Percentiles rank a stretch among this genome's conserved stretches.
phyloP scores from a whole-genome alignment of 768 basidiomycete species.

The Psilocybe sp. region DNA sequence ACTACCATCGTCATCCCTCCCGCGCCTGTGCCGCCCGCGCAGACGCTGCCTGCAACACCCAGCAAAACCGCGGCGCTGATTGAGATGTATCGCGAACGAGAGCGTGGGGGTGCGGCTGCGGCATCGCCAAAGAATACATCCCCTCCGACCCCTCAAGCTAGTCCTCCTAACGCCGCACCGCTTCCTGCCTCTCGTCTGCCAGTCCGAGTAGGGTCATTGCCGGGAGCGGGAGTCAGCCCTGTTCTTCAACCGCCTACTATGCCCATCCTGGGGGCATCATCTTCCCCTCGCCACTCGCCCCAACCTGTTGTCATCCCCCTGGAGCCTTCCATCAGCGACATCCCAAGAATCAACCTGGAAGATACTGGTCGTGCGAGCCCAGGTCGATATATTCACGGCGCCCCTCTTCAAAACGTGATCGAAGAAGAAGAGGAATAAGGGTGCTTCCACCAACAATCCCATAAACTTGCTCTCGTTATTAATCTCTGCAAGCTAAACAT shows the following conservation, averaged over 20 bases:
- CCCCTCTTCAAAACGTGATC: slow-evolving; percentile 81
- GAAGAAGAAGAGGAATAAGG: slow-evolving; percentile 79
- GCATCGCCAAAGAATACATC: too few relatives aligned
- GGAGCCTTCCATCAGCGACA: slow-evolving; percentile 28
- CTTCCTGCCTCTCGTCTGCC: slow-evolving; percentile 39
- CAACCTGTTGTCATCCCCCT: slow-evolving; percentile 15
- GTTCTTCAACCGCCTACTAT: slow-evolving; percentile 22
- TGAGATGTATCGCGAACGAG: slow-evolving; percentile 81
- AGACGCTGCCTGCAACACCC: slow-evolving; percentile 20
- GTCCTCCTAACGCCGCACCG: slow-evolving; percentile 27
- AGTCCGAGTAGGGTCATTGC: slow-evolving; percentile 28
- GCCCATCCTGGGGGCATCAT: slow-evolving; percentile 22
- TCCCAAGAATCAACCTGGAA: slow-evolving; percentile 31
- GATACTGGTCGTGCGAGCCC: slow-evolving; percentile 63
- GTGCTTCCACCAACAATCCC: too few relatives aligned
- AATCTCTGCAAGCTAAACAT: too few relatives aligned
- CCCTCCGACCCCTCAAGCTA: slow-evolving; percentile 12
- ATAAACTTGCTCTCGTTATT: too few relatives aligned
- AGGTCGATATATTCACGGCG: slow-evolving; percentile 76
- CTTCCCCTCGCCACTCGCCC: slow-evolving; percentile 17
- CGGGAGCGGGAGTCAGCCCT: slow-evolving; percentile 10
- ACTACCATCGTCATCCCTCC: slow-evolving; percentile 5
- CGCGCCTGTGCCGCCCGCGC: slow-evolving; percentile 15
- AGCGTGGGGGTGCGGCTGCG: slow-evolving; percentile 39
- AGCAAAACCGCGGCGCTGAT: slow-evolving; percentile 78